Base-by-base conservation (phyloP, 1,139 yeast species). In the Scheffersomyces lignicola region DNA sequence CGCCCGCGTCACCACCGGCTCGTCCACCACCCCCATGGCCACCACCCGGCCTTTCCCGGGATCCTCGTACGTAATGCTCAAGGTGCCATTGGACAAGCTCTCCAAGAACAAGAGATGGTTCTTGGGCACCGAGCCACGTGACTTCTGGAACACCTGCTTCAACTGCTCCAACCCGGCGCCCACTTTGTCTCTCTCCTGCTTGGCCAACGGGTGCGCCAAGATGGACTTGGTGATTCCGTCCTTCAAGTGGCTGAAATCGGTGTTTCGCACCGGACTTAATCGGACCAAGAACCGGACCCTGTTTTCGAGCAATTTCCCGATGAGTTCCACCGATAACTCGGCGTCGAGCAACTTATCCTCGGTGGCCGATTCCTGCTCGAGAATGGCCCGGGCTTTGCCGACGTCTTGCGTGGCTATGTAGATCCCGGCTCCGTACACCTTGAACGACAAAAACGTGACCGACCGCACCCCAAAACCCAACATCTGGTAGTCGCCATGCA, bases 171-270 rank as follows among this genome's bases (percentile, higher is more conserved):
- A 58, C 1, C 89, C 90, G 0, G 51, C 45, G 4, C 65, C 65
- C 5, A 82, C 57, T 34, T 52, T 43, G 39, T 67, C 69, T 21
- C 64, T 56, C 22, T 48, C 36, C 5, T 53, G 48, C 41, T 68
- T 70, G 36, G 73, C 65, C 41, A 60, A 55, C 2, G 79, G 76
- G 48, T 76, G 76, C 18, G 82, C 79, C 54, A 79, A 67, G 32
- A 83, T 73, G 2, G 95, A 80, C 52, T 92, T 83, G 37, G 88
- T 78, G 44, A 92, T 76, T 0, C 97, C 97, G 53, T 92, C 97
- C 48, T 85, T 77, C 55, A 92, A 62, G 56, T 92, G 97, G 43
- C 79, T 79, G 58, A 84, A 87, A 58, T 90, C 97, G 1, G 97
- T 90, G 56, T 85, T 87, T 52, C 95, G 75, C 8, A 84, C 81